Evolutionary conservation across 495 filamentous ascomycete genomes (phyloP), one percentile per base, ranked within the genome.

Genomic region (Lepidopterella palustris): DNA sequence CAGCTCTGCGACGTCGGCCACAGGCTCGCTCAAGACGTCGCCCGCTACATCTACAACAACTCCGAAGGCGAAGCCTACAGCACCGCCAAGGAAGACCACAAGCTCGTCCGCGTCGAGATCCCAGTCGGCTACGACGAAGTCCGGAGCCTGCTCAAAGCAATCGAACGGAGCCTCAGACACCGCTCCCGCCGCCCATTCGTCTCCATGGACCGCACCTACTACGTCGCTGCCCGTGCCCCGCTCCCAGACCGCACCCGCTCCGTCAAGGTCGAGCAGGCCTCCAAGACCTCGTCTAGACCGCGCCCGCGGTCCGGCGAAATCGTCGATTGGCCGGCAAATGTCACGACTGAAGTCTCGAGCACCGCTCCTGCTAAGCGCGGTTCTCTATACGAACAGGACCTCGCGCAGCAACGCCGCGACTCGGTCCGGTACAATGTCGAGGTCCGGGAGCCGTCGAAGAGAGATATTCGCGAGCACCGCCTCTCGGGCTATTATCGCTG

Each of bases 61-160:
- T 20, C 51, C 48, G 63, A 72, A 42, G 70, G 71, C 57, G 47
- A 60, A n/a, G 63, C 67, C 60, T 73, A 71, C 69, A 67, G 61
- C 67, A 57, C 57, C 28, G 20, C 25, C 23, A 60, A 67, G 35
- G 68, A 70, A 58, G 59, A 66, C 52, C 53, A 69, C 68, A 68
- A 71, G 58, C 70, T 68, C 42, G 69, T 73, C 24, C 68, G 64
- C 13, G 69, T 75, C 39, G 71, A 75, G 61, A 59, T 73, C 26
- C 71, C 71, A 9, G 42, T 39, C 31, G 57, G 59, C 45, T 75
- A 72, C 63, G 49, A 60, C 27, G 62, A 75, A 32, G 62, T 67
- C n/a, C 52, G 59, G 5, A 57, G 68, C 11, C 70, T 73, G 5
- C 64, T 75, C 23, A 68, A 63, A 45, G 67, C 67, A 42, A 68